These are phyloP conservation scores for Rhodotorula sp. DNA, from an alignment of 1,284 basidiomycete species.

Conservation along the genomic window DNA sequence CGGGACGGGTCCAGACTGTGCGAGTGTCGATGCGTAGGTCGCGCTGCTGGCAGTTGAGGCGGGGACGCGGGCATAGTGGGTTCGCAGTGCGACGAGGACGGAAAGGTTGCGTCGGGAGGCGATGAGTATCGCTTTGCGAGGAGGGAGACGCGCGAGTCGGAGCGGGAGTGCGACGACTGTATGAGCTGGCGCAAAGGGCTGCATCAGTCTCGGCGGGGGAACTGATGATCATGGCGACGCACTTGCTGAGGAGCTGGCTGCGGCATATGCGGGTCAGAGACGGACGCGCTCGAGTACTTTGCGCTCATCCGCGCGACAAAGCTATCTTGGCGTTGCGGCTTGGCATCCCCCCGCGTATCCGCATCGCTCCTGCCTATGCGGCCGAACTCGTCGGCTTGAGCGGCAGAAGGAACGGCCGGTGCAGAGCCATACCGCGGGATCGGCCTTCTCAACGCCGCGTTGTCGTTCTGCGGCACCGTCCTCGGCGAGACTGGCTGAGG, in stretches of 20 bases:
- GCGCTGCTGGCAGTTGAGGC: neutral
- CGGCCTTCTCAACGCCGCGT: neutral
- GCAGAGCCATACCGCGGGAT: slow-evolving; percentile 7
- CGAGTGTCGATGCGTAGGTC: neutral
- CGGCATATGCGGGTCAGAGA: neutral
- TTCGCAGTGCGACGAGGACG: neutral
- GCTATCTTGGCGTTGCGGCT: slow-evolving; percentile 4
- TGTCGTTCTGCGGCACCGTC: neutral
- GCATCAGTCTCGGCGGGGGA: too few relatives aligned
- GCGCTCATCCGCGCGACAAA: slow-evolving; percentile 16
- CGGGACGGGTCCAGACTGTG: neutral
- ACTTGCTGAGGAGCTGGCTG: neutral
- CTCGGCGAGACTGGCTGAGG: neutral
- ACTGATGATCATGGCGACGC: too few relatives aligned
- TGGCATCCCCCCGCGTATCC: neutral
- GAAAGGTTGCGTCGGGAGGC: neutral
- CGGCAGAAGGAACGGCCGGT: neutral
- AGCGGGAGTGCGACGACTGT: neutral
- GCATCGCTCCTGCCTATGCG: neutral
- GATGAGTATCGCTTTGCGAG: slow-evolving; percentile 33
- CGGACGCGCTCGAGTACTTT: neutral
- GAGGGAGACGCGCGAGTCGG: slow-evolving; percentile 22
- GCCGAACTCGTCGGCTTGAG: slow-evolving; percentile 1
- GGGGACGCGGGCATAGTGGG: neutral
- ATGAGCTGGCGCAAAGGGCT: neutral